These are phyloP conservation scores for Scutellaria galericulata DNA, from an alignment of 257 asterid genomes.

Conservation along the genomic window DNA sequence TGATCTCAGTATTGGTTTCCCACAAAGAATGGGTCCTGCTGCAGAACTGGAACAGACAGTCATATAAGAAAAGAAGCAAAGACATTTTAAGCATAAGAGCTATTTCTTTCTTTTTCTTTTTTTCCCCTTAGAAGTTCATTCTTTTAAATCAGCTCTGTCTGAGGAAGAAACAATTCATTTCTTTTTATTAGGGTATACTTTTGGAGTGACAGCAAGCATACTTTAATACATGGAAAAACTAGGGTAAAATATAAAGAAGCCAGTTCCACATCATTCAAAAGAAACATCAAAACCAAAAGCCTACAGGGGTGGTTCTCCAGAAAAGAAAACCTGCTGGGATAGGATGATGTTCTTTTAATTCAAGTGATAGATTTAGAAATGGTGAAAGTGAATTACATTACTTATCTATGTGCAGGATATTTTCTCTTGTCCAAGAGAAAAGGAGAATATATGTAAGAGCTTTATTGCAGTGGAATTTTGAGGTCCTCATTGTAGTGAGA, in stretches of 20 bases:
- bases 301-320: conserved; percentile 6
- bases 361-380: background rate
- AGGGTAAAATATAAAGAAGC: background rate
- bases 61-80: conserved; percentile 26
- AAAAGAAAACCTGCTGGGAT: background rate
- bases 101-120: background rate
- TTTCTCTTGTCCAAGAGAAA: background rate
- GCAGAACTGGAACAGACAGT: conserved; percentile 46
- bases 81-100: background rate
- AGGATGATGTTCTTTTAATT: background rate
- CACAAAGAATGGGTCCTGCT: conserved; percentile 63
- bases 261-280: background rate
- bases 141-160: background rate
- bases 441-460: background rate
- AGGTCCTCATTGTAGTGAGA: background rate
- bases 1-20: conserved; percentile 64
- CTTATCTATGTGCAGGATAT: background rate
- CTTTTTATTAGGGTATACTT: conserved; percentile 2
- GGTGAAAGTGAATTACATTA: background rate
- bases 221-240: background rate
- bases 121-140: background rate
- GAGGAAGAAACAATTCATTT: background rate
- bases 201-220: conserved; percentile 18
- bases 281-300: background rate
- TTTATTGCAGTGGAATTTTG: background rate